Conservation (phyloP, 768 basidiomycete genomes). For the Boletus tylopilopsis region DNA sequence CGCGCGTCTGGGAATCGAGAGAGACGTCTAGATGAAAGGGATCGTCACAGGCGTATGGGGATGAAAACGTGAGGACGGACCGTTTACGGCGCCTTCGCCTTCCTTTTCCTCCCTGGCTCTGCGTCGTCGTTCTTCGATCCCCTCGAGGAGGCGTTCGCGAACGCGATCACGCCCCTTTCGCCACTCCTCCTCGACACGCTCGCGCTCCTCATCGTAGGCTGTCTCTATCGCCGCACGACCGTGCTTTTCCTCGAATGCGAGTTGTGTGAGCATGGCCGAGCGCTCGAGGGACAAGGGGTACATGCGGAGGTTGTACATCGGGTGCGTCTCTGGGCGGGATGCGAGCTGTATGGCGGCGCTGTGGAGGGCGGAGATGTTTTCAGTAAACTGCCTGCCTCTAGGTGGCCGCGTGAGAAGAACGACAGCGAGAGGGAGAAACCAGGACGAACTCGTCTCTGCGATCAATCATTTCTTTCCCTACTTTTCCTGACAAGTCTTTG, state of each 20-base stretch:
- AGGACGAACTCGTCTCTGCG: slow-evolving; percentile 69
- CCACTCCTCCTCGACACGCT: slow-evolving; percentile 82
- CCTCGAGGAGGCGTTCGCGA: slow-evolving; percentile 73
- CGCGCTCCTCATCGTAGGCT: slow-evolving; percentile 75
- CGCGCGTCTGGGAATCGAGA: slow-evolving; percentile 71
- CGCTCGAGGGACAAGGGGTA: slow-evolving; percentile 75
- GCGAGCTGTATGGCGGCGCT: slow-evolving; percentile 58
- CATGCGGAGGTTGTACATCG: slow-evolving; percentile 66
- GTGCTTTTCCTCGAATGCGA: slow-evolving; percentile 64
- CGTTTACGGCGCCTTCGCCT: slow-evolving; percentile 75
- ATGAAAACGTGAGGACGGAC: slow-evolving; percentile 33
- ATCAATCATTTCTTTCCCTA: slow-evolving; percentile 71
- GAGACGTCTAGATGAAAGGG: slow-evolving; percentile 54
- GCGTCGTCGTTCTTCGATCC: slow-evolving; percentile 77
- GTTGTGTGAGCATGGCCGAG: slow-evolving; percentile 65
- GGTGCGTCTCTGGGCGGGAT: slow-evolving; percentile 61
- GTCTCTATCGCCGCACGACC: slow-evolving; percentile 62
- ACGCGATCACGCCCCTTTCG: slow-evolving; percentile 69
- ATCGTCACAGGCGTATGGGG: slow-evolving; percentile 2
- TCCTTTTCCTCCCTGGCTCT: slow-evolving; percentile 86
- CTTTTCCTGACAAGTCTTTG: slow-evolving; percentile 64
- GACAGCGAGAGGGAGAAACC: neutral
- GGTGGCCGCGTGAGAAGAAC: slow-evolving; percentile 9
- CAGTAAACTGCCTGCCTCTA: slow-evolving; percentile 59
- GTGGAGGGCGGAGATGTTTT: slow-evolving; percentile 60